phyloP scores from a whole-genome alignment of 495 filamentous ascomycete genomes.

The Aspergillus avenaceus region DNA sequence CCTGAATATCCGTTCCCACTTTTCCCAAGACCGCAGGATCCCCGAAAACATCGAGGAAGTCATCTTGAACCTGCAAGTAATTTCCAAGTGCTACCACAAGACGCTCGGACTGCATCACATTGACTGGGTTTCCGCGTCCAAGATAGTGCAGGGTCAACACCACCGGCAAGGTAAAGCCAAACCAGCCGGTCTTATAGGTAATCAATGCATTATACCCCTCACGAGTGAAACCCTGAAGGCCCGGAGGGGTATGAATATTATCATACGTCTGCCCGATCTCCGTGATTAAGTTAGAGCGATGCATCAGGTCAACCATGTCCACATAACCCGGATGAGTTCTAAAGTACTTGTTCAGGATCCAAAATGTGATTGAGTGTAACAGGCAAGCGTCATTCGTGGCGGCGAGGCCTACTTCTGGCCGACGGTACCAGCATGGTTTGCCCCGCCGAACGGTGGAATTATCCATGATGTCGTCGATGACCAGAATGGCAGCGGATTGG shows the following conservation, averaged over 20 bases:
- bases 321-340: constrained; percentile 65
- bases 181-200: constrained; percentile 87
- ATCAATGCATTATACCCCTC: constrained; percentile 84
- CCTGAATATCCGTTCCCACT: constrained; percentile 85
- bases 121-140: constrained; percentile 63
- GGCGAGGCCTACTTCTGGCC: constrained; percentile 71
- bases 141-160: constrained; percentile 69
- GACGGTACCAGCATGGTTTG: constrained; percentile 78
- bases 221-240: constrained; percentile 70
- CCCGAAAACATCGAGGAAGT: constrained; percentile 85
- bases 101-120: constrained; percentile 65
- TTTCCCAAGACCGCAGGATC: constrained; percentile 84
- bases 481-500: constrained; percentile 83
- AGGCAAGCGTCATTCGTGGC: constrained; percentile 89
- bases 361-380: constrained; percentile 73
- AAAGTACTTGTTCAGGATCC: constrained; percentile 77
- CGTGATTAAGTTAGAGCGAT: too few species aligned
- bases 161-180: constrained; percentile 84
- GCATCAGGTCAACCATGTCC: constrained; percentile 66
- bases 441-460: constrained; percentile 73
- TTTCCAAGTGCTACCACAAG: constrained; percentile 84
- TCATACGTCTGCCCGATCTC: too few species aligned
- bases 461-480: constrained; percentile 92
- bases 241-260: too few species aligned
- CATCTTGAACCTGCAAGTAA: constrained; percentile 88